A percentile compares a stretch with the other conserved stretches of the same genome.
phyloP scores from a whole-genome alignment of 306 rosid species.

The Gleditsia sinensis region DNA sequence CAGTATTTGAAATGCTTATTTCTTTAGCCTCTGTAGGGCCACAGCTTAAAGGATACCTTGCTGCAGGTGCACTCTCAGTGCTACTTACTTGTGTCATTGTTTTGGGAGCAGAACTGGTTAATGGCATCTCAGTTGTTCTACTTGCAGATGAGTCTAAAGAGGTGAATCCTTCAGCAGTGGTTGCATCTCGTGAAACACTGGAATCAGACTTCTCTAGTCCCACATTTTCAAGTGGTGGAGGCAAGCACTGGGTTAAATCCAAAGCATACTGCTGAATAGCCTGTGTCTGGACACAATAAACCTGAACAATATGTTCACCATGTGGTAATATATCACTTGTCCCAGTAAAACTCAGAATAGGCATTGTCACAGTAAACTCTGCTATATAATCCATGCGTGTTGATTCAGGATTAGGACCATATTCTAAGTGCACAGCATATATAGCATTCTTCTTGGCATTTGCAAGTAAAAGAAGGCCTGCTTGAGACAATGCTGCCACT shows the following conservation, averaged over 20 bases:
- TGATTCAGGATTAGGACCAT: slow-evolving; percentile 79
- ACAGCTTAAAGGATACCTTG: slow-evolving; percentile 63
- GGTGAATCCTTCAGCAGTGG: slow-evolving; percentile 62
- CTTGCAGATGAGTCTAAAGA: slow-evolving; percentile 52
- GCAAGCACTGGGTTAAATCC: slow-evolving; percentile 93
- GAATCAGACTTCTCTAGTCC: slow-evolving; percentile 80
- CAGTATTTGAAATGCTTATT: slow-evolving; percentile 51
- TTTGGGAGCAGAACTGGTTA: slow-evolving; percentile 58
- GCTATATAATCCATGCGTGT: slow-evolving; percentile 92
- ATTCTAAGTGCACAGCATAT: slow-evolving; percentile 89
- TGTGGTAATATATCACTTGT: slow-evolving; percentile 80
- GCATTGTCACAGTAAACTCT: slow-evolving; percentile 95
- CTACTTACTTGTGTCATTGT: slow-evolving; percentile 49
- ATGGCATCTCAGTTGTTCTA: slow-evolving; percentile 55
- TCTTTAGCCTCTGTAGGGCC: slow-evolving; percentile 64
- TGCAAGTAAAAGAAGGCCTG: slow-evolving; percentile 96
- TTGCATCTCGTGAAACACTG: slow-evolving; percentile 57
- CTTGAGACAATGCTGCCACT: slow-evolving; percentile 83
- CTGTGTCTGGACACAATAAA: slow-evolving; percentile 97
- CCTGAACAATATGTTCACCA: slow-evolving; percentile 83
- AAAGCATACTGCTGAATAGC: slow-evolving; percentile 99
- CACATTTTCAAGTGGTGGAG: slow-evolving; percentile 74
- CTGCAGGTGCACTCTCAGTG: slow-evolving; percentile 51
- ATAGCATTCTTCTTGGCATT: slow-evolving; percentile 99
- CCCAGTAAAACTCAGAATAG: slow-evolving; percentile 95